phyloP scores from a whole-genome alignment of 2,329 filamentous ascomycete genomes.

The Endoconidiophora laricicola region DNA sequence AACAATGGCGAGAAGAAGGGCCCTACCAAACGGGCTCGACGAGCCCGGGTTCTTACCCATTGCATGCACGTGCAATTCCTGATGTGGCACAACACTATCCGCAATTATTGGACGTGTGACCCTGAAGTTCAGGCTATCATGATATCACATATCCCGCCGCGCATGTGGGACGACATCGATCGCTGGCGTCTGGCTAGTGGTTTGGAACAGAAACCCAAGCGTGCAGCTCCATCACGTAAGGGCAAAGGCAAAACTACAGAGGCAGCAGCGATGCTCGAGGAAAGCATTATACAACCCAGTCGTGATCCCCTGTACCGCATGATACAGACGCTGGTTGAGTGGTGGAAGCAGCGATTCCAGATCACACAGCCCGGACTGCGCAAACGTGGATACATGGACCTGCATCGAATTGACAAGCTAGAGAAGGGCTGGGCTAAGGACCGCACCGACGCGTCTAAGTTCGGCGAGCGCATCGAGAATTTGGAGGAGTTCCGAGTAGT shows the following conservation, averaged over 20 bases:
- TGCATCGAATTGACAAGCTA: slow-evolving; percentile 58
- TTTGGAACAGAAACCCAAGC: slow-evolving; percentile 25
- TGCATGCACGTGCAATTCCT: slow-evolving; percentile 77
- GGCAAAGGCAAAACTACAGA: slow-evolving; percentile 22
- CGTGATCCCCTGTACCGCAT: slow-evolving; percentile 65
- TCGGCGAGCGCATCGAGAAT: slow-evolving; percentile 60
- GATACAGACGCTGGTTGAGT: slow-evolving; percentile 58
- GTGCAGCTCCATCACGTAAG: slow-evolving; percentile 18
- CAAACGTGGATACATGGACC: slow-evolving; percentile 77
- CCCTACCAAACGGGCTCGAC: slow-evolving; percentile 67
- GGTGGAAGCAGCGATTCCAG: slow-evolving; percentile 76
- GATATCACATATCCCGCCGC: slow-evolving; percentile 52
- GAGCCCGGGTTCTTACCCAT: slow-evolving; percentile 63
- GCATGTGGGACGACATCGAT: slow-evolving; percentile 55
- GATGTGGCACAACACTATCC: slow-evolving; percentile 75
- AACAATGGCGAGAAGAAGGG: slow-evolving; percentile 61
- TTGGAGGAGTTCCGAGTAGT: slow-evolving; percentile 50
- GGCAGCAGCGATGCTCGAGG: slow-evolving; percentile 51
- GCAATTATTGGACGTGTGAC: slow-evolving; percentile 75
- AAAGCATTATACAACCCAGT: slow-evolving; percentile 58
- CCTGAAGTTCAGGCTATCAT: slow-evolving; percentile 57
- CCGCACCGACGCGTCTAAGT: slow-evolving; percentile 41
- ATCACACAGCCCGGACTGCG: slow-evolving; percentile 63
- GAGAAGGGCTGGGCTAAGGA: slow-evolving; percentile 52
- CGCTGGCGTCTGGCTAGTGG: slow-evolving; percentile 57